Percentiles rank a stretch among this genome's conserved stretches.
Conservation (phyloP, 192 early-diverging fungal species). For the Umbelopsis ramanniana region DNA sequence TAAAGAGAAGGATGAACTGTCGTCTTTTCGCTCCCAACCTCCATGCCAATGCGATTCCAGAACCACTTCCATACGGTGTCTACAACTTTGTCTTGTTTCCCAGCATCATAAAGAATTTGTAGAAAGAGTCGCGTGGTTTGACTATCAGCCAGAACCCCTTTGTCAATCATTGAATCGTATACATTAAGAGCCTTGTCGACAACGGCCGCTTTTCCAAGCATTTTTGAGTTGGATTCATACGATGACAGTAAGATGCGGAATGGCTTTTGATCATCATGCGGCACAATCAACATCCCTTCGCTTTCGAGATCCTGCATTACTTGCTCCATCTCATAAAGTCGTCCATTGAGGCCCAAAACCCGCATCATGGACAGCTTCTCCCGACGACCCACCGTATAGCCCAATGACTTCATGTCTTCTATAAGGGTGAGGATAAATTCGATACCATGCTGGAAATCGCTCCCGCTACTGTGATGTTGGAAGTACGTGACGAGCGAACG, state of each 20-base stretch:
- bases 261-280: slow-evolving; percentile 17
- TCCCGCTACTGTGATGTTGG: slow-evolving; percentile 11
- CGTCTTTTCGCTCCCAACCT: slow-evolving; percentile 8
- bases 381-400: slow-evolving; percentile 26
- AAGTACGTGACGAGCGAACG: slow-evolving; percentile 31
- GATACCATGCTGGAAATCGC: slow-evolving; percentile 4
- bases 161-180: slow-evolving; percentile 62
- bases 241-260: slow-evolving; percentile 26
- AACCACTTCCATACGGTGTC: slow-evolving; percentile 42
- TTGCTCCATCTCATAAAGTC: slow-evolving; percentile 35
- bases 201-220: slow-evolving; percentile 2
- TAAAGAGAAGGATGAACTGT: slow-evolving; percentile 29
- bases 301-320: slow-evolving; percentile 28
- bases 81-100: slow-evolving; percentile 15
- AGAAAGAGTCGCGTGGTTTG: slow-evolving; percentile 35
- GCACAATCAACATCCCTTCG: slow-evolving; percentile 13
- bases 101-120: slow-evolving; percentile 26
- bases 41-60: slow-evolving; percentile 31
- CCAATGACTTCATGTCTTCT: slow-evolving; percentile 41
- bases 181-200: slow-evolving; percentile 66
- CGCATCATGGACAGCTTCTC: slow-evolving; percentile 40
- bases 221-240: slow-evolving; percentile 28
- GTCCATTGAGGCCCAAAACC: slow-evolving; percentile 33
- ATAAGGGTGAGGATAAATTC: slow-evolving; percentile 34
- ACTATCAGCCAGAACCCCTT: slow-evolving; percentile 60